Evolutionary conservation across 345 rosid genomes (phyloP).

Genomic region (Melaleuca quinquenervia): DNA sequence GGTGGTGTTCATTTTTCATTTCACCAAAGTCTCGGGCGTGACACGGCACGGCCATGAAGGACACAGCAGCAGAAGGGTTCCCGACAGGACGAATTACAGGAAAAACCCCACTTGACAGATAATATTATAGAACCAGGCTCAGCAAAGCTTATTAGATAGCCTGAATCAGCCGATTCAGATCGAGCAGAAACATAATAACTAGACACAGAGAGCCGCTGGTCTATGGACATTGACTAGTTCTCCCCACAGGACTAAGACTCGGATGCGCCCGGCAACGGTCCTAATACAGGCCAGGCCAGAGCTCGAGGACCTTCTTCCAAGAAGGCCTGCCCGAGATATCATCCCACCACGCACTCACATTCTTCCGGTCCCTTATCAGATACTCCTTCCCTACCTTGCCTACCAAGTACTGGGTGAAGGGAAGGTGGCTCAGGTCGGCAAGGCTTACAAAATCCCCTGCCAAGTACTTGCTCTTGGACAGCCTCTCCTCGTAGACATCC

Average conservation of each 20-base stretch:
- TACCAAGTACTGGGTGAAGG: conserved; percentile 49
- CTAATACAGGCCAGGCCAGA: not conserved
- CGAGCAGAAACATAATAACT: no score
- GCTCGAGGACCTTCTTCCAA: conserved; percentile 37
- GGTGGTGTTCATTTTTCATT: no score
- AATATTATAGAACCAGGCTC: no score
- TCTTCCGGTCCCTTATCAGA: conserved; percentile 48
- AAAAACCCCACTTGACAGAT: no score
- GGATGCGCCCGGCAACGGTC: not conserved
- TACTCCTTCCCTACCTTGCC: conserved; percentile 34
- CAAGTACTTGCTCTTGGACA: conserved; percentile 47
- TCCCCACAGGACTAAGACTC: not conserved
- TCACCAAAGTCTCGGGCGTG: not conserved
- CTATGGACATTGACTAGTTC: no score
- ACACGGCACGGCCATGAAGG: no score
- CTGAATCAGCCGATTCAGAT: no score
- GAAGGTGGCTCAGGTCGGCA: conserved; percentile 68
- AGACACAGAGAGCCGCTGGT: no score
- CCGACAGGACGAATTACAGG: no score
- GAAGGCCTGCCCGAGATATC: conserved; percentile 53
- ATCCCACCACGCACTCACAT: conserved; percentile 60
- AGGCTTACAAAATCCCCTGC: conserved; percentile 63
- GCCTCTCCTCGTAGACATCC: conserved; percentile 54
- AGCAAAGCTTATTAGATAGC: no score
- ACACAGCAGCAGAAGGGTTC: not conserved